Percentiles rank a stretch among this genome's conserved stretches.
These are phyloP conservation scores for Erysimum cheiranthoides DNA, from an alignment of 345 rosid species.

Conservation along the genomic window DNA sequence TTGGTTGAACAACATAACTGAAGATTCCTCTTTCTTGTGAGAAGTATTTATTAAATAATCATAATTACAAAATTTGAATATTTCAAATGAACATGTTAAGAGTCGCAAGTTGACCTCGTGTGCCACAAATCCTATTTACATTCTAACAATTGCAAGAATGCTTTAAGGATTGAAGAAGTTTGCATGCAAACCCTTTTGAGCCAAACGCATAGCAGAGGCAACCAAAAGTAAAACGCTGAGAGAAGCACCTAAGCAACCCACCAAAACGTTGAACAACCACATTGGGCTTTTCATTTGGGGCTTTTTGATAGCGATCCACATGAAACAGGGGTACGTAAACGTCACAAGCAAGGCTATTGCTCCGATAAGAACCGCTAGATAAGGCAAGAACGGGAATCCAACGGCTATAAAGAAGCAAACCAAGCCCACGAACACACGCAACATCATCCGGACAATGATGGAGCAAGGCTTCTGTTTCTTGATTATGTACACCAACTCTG, in stretches of 20 bases:
- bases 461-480: slow-evolving; percentile 55
- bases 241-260: slow-evolving; percentile 59
- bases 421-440: slow-evolving; percentile 52
- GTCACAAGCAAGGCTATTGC: slow-evolving; percentile 68
- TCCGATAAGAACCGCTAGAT: slow-evolving; percentile 66
- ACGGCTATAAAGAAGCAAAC: slow-evolving; percentile 58
- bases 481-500: slow-evolving; percentile 52
- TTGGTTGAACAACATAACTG: background rate
- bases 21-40: background rate
- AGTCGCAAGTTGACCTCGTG: background rate
- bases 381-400: slow-evolving; percentile 59
- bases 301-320: slow-evolving; percentile 67
- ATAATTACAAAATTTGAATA: slow-evolving; percentile 13
- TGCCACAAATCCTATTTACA: slow-evolving; percentile 27
- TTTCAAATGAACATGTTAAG: background rate
- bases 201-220: slow-evolving; percentile 52
- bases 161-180: slow-evolving; percentile 67
- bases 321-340: slow-evolving; percentile 68
- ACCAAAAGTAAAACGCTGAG: slow-evolving; percentile 56
- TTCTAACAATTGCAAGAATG: slow-evolving; percentile 26
- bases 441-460: slow-evolving; percentile 56
- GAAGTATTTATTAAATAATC: background rate
- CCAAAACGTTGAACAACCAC: slow-evolving; percentile 64
- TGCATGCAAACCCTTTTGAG: slow-evolving; percentile 55
- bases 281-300: slow-evolving; percentile 50